Evolutionary conservation across 257 asterid species (phyloP).

Genomic region (Jaltomata sinuosa): DNA sequence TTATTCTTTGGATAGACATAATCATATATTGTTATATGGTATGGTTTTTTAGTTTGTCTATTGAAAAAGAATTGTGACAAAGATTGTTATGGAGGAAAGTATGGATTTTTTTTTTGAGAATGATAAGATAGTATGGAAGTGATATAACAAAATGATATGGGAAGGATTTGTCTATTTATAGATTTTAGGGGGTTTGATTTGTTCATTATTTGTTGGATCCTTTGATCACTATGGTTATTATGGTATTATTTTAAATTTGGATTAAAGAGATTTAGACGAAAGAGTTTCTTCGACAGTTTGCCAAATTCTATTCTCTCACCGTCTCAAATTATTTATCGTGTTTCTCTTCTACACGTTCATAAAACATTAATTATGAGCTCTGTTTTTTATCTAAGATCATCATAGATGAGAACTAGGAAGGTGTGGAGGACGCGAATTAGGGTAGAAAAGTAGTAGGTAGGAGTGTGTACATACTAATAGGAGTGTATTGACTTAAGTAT

Average conservation of each 20-base stretch:
- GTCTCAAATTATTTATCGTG: too few relatives aligned
- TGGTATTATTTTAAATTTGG: not conserved
- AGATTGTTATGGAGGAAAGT: not conserved
- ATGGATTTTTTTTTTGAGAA: not conserved
- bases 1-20: conserved; percentile 1
- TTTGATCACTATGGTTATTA: not conserved
- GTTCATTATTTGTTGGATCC: not conserved
- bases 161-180: conserved; percentile 1
- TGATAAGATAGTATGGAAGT: not conserved
- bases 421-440: too few relatives aligned
- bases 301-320: not conserved
- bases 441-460: too few relatives aligned
- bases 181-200: not conserved
- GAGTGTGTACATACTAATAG: too few relatives aligned
- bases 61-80: not conserved
- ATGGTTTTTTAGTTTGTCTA: not conserved
- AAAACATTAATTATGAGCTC: too few relatives aligned
- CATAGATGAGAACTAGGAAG: too few relatives aligned
- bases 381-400: too few relatives aligned
- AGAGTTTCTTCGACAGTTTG: not conserved
- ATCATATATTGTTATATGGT: not conserved
- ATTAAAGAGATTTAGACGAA: conserved; percentile 13
- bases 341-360: too few relatives aligned
- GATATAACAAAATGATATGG: not conserved
- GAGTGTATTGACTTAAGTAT: too few relatives aligned